Percentiles rank a stretch among this genome's conserved stretches.
phyloP scores from a whole-genome alignment of 345 rosid species.

The Camelina sativa region DNA sequence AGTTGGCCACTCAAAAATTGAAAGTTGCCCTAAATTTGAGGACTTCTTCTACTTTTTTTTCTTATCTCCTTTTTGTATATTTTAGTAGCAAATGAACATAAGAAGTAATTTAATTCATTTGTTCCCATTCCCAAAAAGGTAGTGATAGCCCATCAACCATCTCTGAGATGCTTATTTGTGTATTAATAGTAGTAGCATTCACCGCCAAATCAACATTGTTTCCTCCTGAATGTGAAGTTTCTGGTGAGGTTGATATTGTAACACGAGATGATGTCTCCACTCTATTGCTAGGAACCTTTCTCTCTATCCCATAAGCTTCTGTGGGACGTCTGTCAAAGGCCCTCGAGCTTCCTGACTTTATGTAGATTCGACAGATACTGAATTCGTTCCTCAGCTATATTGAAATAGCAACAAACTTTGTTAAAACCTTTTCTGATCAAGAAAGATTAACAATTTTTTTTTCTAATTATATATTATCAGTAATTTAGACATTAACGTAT shows the following conservation, averaged over 20 bases:
- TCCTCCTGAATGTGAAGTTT: slow-evolving; percentile 26
- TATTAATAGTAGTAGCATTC: slow-evolving; percentile 13
- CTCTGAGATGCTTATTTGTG: slow-evolving; percentile 30
- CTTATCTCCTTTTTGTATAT: neutral
- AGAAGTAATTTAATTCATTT: slow-evolving; percentile 1
- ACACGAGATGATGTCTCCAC: slow-evolving; percentile 23
- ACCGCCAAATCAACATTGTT: slow-evolving; percentile 6
- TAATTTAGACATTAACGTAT: slow-evolving; percentile 2
- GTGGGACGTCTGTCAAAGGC: slow-evolving; percentile 44
- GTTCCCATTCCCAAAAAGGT: slow-evolving; percentile 55
- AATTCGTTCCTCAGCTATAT: slow-evolving; percentile 34
- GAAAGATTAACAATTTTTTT: neutral
- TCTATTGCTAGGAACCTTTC: slow-evolving; percentile 20
- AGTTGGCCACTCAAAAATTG: neutral
- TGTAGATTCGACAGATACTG: slow-evolving; percentile 44
- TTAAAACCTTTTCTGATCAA: neutral
- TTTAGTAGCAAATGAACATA: slow-evolving; percentile 1
- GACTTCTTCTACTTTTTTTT: neutral
- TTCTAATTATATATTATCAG: neutral
- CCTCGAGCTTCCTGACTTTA: slow-evolving; percentile 37
- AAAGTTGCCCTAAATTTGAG: neutral
- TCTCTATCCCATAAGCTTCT: slow-evolving; percentile 18
- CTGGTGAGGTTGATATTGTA: slow-evolving; percentile 20
- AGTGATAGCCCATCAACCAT: slow-evolving; percentile 41
- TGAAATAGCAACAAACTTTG: neutral